Conservation (phyloP, 2,329 filamentous ascomycete genomes). For the Cytospora mali region DNA sequence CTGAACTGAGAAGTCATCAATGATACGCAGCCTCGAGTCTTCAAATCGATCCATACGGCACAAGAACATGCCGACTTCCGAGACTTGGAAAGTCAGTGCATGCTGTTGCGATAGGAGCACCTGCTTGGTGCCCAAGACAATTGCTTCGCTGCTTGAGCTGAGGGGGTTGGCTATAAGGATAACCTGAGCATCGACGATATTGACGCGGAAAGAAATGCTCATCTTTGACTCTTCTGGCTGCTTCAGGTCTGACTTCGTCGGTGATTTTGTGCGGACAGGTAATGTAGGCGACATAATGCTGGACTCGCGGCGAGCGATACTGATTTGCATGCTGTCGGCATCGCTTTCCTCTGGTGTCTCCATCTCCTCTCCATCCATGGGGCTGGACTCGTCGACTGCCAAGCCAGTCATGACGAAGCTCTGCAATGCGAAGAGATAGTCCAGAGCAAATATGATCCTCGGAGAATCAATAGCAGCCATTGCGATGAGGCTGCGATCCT, state of each 20-base stretch:
- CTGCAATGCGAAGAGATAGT: constrained; percentile 91
- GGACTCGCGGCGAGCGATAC: constrained; percentile 37
- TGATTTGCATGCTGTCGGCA: constrained; percentile 57
- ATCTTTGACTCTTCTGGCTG: constrained; percentile 53
- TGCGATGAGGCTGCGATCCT: constrained; percentile 80
- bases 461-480: constrained; percentile 95
- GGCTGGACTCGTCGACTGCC: constrained; percentile 62
- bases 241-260: constrained; percentile 14
- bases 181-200: constrained; percentile 93
- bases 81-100: constrained; percentile 89
- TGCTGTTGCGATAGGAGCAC: constrained; percentile 92
- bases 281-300: constrained; percentile 40
- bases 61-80: constrained; percentile 95
- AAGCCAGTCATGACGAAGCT: constrained; percentile 77
- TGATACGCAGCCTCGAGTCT: constrained; percentile 82
- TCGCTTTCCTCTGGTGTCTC: constrained; percentile 62
- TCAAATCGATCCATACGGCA: constrained; percentile 99
- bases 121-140: constrained; percentile 93
- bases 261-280: constrained; percentile 30
- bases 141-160: constrained; percentile 87
- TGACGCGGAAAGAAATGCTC: constrained; percentile 84
- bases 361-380: constrained; percentile 42
- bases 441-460: constrained; percentile 89
- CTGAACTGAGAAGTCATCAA: constrained; percentile 94
- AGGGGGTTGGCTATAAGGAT: constrained; percentile 95